phyloP scores from a whole-genome alignment of 169 alveolate genomes.

The Plasmodium inui region DNA sequence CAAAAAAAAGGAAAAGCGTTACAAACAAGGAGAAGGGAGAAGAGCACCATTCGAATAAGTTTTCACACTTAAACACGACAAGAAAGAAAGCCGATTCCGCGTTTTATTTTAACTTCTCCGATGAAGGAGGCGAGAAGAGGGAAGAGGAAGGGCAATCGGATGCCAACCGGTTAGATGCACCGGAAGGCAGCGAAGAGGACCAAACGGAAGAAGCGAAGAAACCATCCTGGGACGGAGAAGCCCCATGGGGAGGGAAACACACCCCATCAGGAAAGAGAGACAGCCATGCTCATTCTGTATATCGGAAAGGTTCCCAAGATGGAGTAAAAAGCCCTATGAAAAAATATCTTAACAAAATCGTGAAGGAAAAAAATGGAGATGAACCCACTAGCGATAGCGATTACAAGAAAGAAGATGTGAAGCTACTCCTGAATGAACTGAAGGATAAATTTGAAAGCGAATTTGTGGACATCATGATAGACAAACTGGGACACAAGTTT shows the following conservation, averaged over 20 bases:
- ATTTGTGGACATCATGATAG: not conserved
- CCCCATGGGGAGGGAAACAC: not conserved
- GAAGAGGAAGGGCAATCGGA: not conserved
- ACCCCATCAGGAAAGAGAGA: too few species aligned
- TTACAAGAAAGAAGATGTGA: not conserved
- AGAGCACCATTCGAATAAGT: not conserved
- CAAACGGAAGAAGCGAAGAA: not conserved
- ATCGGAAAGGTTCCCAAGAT: not conserved
- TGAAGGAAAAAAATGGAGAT: not conserved
- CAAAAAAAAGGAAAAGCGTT: not conserved
- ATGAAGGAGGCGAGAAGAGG: not conserved
- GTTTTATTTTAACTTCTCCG: not conserved
- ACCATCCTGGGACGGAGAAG: not conserved
- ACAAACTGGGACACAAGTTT: not conserved
- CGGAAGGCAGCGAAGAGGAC: not conserved
- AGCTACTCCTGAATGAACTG: conserved; percentile 4
- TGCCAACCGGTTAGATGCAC: not conserved
- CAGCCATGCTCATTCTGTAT: not conserved
- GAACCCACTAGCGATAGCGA: not conserved
- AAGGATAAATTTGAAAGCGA: conserved; percentile 20
- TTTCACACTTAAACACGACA: too few species aligned
- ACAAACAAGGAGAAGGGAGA: not conserved
- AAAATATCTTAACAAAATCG: not conserved
- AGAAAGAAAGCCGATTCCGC: not conserved
- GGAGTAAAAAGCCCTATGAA: not conserved